These are phyloP conservation scores for Malassezia restricta DNA, from an alignment of 1,284 basidiomycete species.

Conservation along the genomic window DNA sequence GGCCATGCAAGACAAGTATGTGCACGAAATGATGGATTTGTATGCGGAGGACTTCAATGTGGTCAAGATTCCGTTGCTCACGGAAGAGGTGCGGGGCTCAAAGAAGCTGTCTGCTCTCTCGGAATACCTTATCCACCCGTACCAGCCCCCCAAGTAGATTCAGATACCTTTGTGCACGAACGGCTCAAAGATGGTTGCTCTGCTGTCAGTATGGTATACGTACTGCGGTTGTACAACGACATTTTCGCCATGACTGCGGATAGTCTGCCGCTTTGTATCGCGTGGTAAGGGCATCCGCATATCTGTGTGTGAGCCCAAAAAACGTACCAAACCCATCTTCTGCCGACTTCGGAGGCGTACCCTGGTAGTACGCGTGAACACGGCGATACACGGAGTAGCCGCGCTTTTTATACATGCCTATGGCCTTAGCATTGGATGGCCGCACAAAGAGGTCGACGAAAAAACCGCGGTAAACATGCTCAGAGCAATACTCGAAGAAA, in stretches of 20 bases:
- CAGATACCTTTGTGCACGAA: constrained; percentile 6
- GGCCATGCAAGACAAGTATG: constrained; percentile 74
- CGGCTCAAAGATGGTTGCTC: constrained; percentile 13
- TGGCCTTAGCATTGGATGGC: constrained; percentile 51
- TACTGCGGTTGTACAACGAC: constrained; percentile 32
- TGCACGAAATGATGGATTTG: constrained; percentile 41
- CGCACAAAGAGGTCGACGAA: constrained; percentile 86
- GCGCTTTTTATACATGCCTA: constrained; percentile 75
- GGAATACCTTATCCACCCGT: constrained; percentile 32
- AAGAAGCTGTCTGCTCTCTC: constrained; percentile 66
- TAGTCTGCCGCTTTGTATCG: constrained; percentile 24
- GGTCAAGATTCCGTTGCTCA: constrained; percentile 70
- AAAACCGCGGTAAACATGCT: constrained; percentile 53
- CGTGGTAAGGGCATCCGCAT: constrained; percentile 54
- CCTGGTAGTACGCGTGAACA: constrained; percentile 74
- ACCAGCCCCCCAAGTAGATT: constrained; percentile 20
- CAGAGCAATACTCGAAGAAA: constrained; percentile 67
- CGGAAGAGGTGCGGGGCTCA: constrained; percentile 89
- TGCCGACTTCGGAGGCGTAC: constrained; percentile 57
- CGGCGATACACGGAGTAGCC: constrained; percentile 75
- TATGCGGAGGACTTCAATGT: constrained; percentile 44
- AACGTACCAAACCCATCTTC: constrained; percentile 79
- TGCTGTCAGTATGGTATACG: constrained; percentile 14
- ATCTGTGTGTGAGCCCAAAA: constrained; percentile 50
- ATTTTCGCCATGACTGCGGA: constrained; percentile 25